Percentiles rank a stretch among this genome's conserved stretches.
These are phyloP conservation scores for Mitragyna speciosa DNA, from an alignment of 257 asterid species.

Conservation along the genomic window DNA sequence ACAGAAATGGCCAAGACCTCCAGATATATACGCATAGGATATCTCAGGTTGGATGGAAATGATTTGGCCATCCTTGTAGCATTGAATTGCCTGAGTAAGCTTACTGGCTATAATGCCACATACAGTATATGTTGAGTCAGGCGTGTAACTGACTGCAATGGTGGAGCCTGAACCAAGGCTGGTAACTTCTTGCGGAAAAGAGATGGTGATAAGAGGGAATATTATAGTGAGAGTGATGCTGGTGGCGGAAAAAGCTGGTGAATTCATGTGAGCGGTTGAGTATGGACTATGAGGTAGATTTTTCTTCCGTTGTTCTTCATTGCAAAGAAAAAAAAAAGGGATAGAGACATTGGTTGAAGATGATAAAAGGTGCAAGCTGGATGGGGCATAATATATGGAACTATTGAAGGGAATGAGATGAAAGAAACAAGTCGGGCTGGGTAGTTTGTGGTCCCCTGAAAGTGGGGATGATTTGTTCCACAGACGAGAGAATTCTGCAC, in stretches of 20 bases:
- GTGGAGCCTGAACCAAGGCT: conserved; percentile 13
- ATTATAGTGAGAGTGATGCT: background rate
- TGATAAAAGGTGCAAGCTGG: background rate
- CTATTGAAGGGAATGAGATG: background rate
- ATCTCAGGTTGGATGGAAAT: background rate
- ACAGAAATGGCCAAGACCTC: conserved; percentile 10
- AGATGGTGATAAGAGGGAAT: background rate
- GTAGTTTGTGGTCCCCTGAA: background rate
- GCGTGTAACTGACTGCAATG: conserved; percentile 1
- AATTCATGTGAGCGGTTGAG: conserved; percentile 4
- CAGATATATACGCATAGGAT: conserved; percentile 9
- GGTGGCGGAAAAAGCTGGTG: conserved; percentile 1
- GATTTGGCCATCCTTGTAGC: conserved; percentile 2
- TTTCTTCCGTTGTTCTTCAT: conserved; percentile 5
- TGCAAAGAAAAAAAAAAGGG: background rate
- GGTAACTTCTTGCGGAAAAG: background rate
- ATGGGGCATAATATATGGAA: conserved; percentile 2
- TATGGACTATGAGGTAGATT: background rate
- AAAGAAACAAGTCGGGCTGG: background rate
- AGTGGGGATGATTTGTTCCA: background rate
- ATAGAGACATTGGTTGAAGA: background rate
- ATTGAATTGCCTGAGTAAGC: background rate
- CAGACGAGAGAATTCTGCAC: background rate
- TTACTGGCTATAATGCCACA: conserved; percentile 15
- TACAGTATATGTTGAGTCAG: background rate